Percentiles rank a stretch among this genome's conserved stretches.
phyloP scores from a whole-genome alignment of 306 rosid genomes.

The Abrus pulchellus region DNA sequence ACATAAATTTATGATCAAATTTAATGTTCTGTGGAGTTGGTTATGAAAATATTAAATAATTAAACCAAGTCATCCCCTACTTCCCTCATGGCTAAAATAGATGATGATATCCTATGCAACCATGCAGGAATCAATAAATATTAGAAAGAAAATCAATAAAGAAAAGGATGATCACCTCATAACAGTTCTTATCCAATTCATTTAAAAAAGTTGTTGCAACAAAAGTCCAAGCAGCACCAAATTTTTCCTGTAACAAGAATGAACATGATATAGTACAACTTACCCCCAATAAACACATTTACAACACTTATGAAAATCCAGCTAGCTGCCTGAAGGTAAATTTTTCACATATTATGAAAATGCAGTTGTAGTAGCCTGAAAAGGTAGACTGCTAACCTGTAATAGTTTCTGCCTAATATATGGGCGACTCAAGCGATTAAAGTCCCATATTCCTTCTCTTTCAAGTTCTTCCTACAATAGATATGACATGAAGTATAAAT shows the following conservation, averaged over 20 bases:
- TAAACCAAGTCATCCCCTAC: constrained; percentile 46
- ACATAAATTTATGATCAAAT: background rate
- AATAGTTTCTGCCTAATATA: constrained; percentile 76
- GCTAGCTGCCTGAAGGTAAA: constrained; percentile 31
- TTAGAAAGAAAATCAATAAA: constrained; percentile 3
- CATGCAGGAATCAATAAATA: constrained; percentile 25
- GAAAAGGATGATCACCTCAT: constrained; percentile 68
- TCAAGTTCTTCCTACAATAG: constrained; percentile 89
- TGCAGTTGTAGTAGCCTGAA: constrained; percentile 25
- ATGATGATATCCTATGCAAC: constrained; percentile 7
- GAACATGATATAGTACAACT: background rate
- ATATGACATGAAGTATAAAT: constrained; percentile 35
- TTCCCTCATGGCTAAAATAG: constrained; percentile 8
- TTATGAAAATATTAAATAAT: background rate
- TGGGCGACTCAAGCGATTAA: constrained; percentile 86
- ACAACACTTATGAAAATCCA: constrained; percentile 25
- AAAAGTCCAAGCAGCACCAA: constrained; percentile 83
- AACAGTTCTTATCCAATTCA: constrained; percentile 68
- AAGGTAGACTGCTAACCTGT: constrained; percentile 64
- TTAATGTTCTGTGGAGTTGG: background rate
- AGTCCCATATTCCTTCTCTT: constrained; percentile 96
- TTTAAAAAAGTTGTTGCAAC: constrained; percentile 80
- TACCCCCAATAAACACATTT: constrained; percentile 7
- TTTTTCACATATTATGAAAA: constrained; percentile 34
- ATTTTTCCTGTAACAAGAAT: constrained; percentile 74